These are phyloP conservation scores for Papiliotrema terrestris DNA, from an alignment of 1,284 basidiomycete genomes.

Conservation along the genomic window DNA sequence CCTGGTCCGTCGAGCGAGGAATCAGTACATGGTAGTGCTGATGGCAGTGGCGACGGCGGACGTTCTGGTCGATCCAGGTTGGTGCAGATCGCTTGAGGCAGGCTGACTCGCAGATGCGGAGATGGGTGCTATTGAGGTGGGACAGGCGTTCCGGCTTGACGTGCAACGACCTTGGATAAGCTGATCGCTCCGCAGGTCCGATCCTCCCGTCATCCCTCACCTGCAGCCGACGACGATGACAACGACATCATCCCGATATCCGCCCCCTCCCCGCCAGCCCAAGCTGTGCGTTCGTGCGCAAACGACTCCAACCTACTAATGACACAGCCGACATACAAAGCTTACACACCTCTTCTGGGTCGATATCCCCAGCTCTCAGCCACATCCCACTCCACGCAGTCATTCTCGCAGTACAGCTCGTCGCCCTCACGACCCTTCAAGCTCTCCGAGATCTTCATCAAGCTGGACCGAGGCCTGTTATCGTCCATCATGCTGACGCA, in stretches of 20 bases:
- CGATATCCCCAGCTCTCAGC: slow-evolving; percentile 35
- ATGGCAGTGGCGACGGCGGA: too few species aligned
- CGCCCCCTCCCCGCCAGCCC: not conserved
- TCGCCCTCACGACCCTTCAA: not conserved
- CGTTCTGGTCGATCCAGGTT: too few species aligned
- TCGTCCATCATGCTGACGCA: slow-evolving; percentile 35
- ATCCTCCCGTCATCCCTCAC: too few species aligned
- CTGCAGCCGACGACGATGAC: too few species aligned
- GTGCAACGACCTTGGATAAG: not conserved
- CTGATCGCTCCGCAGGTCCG: not conserved
- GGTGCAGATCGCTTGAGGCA: too few species aligned
- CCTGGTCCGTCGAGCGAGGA: not conserved
- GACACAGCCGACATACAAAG: not conserved
- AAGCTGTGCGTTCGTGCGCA: not conserved
- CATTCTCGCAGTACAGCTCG: slow-evolving; percentile 1
- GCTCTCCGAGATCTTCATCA: not conserved
- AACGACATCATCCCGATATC: not conserved
- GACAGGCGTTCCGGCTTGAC: not conserved
- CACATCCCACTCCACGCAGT: not conserved
- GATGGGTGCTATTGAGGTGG: not conserved
- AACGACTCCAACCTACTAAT: not conserved
- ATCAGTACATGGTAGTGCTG: too few species aligned
- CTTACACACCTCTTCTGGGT: slow-evolving; percentile 29
- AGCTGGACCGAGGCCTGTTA: not conserved
- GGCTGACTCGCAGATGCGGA: not conserved